Percentiles rank a stretch among this genome's conserved stretches.
phyloP scores from a whole-genome alignment of 192 early-diverging fungal genomes.

The Thoreauomyces humboldtii region DNA sequence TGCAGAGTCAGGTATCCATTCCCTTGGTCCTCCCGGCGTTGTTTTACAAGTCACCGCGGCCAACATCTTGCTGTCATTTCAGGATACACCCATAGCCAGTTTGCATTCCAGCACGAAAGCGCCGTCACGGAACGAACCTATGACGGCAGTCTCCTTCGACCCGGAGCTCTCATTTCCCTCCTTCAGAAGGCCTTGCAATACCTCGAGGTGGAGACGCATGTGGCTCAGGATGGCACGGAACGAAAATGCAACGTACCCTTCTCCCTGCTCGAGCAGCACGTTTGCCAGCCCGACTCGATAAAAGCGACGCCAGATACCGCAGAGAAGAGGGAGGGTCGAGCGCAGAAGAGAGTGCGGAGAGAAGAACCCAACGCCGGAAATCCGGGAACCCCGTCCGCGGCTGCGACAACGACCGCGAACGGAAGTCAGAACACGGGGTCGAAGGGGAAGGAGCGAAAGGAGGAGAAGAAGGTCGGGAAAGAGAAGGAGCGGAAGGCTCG shows the following conservation, averaged over 20 bases:
- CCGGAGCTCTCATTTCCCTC: conserved; percentile 79
- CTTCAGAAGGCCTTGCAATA: conserved; percentile 92
- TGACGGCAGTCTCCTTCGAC: conserved; percentile 57
- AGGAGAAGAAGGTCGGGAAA: neutral
- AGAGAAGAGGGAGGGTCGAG: no score
- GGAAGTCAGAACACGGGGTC: no score
- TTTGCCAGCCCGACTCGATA: conserved; percentile 50
- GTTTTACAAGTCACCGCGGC: neutral
- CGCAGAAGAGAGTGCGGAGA: conserved; percentile 4
- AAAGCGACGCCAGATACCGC: no score
- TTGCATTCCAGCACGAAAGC: conserved; percentile 83
- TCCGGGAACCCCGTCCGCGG: no score
- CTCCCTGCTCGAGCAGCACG: conserved; percentile 62
- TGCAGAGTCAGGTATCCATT: conserved; percentile 71
- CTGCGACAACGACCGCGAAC: no score
- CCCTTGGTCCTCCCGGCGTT: neutral
- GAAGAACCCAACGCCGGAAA: no score
- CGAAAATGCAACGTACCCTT: conserved; percentile 71
- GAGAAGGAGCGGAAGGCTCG: neutral
- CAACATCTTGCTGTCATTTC: conserved; percentile 2
- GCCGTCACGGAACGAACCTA: conserved; percentile 59
- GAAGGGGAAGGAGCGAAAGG: neutral
- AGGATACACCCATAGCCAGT: conserved; percentile 85
- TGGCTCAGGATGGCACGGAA: conserved; percentile 81
- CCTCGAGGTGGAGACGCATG: conserved; percentile 84